Evolutionary conservation across 805 yeast genomes (phyloP).

Genomic region (Metschnikowia aberdeeniae): DNA sequence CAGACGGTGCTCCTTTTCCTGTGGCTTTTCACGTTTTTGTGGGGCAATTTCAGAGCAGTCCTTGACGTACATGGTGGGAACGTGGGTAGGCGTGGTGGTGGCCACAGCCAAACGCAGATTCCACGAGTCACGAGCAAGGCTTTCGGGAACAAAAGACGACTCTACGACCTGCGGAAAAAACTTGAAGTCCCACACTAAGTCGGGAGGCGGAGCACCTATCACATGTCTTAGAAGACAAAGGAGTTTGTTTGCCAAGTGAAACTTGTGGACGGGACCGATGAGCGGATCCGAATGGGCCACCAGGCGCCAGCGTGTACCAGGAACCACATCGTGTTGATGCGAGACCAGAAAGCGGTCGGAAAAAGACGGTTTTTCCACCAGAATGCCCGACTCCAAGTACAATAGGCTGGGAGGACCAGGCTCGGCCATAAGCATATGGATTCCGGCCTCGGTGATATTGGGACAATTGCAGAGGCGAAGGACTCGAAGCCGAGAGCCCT

Average conservation of each 20-base stretch:
- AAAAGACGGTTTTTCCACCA: conserved; percentile 4
- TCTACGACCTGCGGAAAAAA: conserved; percentile 12
- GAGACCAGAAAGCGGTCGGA: conserved; percentile 2
- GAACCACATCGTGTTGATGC: conserved; percentile 8
- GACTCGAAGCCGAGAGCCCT: conserved; percentile 20
- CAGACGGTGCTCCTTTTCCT: not conserved
- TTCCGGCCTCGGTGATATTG: conserved; percentile 9
- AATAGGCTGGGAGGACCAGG: conserved; percentile 5
- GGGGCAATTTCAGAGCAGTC: conserved; percentile 6
- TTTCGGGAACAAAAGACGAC: conserved; percentile 3
- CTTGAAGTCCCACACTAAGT: conserved; percentile 17
- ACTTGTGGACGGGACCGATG: conserved; percentile 14
- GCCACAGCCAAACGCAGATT: conserved; percentile 11
- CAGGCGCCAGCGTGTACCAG: conserved; percentile 24
- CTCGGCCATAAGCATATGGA: conserved; percentile 9
- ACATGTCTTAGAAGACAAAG: conserved; percentile 15
- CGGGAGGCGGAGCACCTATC: not conserved
- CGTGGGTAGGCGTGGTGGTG: conserved; percentile 4
- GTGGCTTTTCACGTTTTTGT: not conserved
- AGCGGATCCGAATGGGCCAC: conserved; percentile 11
- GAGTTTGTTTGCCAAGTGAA: conserved; percentile 26
- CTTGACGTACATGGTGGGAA: conserved; percentile 14
- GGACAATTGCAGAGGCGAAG: conserved; percentile 24
- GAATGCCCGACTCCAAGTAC: conserved; percentile 15
- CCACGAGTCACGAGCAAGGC: conserved; percentile 14